Conservation (phyloP, 495 filamentous ascomycete genomes). For the Penicillium riverlandense region DNA sequence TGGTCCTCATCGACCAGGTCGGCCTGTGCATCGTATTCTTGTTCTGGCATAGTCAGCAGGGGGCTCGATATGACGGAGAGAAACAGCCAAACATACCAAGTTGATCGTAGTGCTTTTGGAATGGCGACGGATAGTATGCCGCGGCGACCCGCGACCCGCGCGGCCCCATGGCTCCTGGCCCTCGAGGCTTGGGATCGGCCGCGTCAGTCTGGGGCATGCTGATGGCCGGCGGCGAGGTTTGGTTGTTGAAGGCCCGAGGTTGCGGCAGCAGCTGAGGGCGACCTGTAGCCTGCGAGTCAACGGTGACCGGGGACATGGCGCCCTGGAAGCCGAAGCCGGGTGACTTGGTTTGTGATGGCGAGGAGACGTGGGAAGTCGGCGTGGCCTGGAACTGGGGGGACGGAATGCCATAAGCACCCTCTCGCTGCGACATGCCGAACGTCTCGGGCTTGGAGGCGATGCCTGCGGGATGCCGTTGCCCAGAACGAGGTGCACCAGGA, state of each 20-base stretch:
- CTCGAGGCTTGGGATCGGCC: slow-evolving; percentile 26
- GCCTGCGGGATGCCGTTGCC: slow-evolving; percentile 60
- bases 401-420: slow-evolving; percentile 39
- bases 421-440: slow-evolving; percentile 46
- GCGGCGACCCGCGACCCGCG: slow-evolving; percentile 33
- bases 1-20: slow-evolving; percentile 87
- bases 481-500: slow-evolving; percentile 26
- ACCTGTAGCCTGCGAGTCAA: slow-evolving; percentile 49
- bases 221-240: slow-evolving; percentile 32
- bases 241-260: slow-evolving; percentile 30
- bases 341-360: slow-evolving; percentile 64
- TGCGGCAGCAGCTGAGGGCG: slow-evolving; percentile 45
- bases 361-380: slow-evolving; percentile 74
- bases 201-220: slow-evolving; percentile 35
- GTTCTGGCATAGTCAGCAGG: slow-evolving; percentile 57
- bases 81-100: slow-evolving; percentile 67
- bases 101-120: slow-evolving; percentile 93
- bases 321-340: slow-evolving; percentile 64
- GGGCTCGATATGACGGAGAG: background rate
- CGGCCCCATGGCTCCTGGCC: slow-evolving; percentile 13
- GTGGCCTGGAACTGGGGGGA: slow-evolving; percentile 67
- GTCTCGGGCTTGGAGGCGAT: slow-evolving; percentile 66
- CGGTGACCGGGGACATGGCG: slow-evolving; percentile 59
- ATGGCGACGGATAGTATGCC: slow-evolving; percentile 74
- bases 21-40: slow-evolving; percentile 96